Conservation (phyloP, 2,329 filamentous ascomycete species). For the Rhinocladiella similis region DNA sequence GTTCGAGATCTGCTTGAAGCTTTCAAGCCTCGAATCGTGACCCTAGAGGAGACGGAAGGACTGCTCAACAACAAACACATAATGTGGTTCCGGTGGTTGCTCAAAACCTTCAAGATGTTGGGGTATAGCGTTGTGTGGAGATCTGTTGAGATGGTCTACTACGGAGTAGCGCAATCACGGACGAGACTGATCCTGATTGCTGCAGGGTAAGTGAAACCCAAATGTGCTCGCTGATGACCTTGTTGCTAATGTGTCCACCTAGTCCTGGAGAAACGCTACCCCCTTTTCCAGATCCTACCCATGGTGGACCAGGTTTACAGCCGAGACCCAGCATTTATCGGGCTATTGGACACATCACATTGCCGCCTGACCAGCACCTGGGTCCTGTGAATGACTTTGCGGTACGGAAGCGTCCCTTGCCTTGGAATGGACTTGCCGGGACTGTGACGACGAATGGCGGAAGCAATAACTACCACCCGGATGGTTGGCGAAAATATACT, state of each 20-base stretch:
- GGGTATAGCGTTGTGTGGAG: constrained; percentile 73
- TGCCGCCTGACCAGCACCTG: too few relatives aligned
- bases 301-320: constrained; percentile 42
- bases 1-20: constrained; percentile 56
- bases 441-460: constrained; percentile 65
- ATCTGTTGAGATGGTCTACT: constrained; percentile 52
- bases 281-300: constrained; percentile 62
- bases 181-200: constrained; percentile 55
- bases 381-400: too few relatives aligned
- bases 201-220: constrained; percentile 45
- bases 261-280: constrained; percentile 69
- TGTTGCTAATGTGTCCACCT: too few relatives aligned
- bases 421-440: constrained; percentile 48
- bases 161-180: constrained; percentile 52
- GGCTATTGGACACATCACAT: constrained; percentile 40
- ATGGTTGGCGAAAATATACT: constrained; percentile 63
- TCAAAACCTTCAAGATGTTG: constrained; percentile 63
- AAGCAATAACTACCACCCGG: constrained; percentile 62
- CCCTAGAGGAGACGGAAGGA: constrained; percentile 76
- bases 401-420: background rate
- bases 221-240: background rate
- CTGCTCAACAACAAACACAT: constrained; percentile 57
- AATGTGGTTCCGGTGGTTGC: constrained; percentile 58
- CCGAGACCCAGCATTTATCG: constrained; percentile 44
- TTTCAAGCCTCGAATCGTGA: constrained; percentile 66